Percentiles rank a stretch among this genome's conserved stretches.
Evolutionary conservation across 2,329 filamentous ascomycete genomes (phyloP).

Genomic region (Pseudopithomyces maydicus): DNA sequence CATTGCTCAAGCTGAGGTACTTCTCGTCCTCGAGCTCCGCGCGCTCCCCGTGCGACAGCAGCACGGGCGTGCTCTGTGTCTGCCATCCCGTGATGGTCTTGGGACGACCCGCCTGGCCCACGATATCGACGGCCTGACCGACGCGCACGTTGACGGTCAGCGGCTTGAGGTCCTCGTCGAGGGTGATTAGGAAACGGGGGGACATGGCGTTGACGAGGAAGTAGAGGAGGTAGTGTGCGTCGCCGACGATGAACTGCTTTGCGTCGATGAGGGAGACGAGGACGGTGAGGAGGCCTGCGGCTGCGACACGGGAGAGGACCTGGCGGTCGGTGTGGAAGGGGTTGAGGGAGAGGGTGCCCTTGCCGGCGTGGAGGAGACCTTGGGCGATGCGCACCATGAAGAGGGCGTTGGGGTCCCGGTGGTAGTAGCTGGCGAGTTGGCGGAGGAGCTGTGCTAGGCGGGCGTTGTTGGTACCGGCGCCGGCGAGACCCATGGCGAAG

Average conservation of each 20-base stretch:
- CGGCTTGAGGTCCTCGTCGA: slow-evolving; percentile 93
- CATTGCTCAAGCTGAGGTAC: slow-evolving; percentile 90
- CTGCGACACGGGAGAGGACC: slow-evolving; percentile 88
- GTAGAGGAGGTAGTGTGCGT: slow-evolving; percentile 92
- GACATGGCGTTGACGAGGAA: slow-evolving; percentile 97
- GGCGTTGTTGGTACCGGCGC: slow-evolving; percentile 97
- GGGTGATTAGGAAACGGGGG: slow-evolving; percentile 91
- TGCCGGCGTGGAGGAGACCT: slow-evolving; percentile 97
- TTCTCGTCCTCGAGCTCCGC: slow-evolving; percentile 98
- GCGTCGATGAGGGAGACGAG: slow-evolving; percentile 94
- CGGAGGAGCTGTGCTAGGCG: slow-evolving; percentile 91
- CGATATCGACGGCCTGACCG: slow-evolving; percentile 96
- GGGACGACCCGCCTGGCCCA: slow-evolving; percentile 92
- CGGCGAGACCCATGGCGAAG: slow-evolving; percentile 97
- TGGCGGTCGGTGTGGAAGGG: slow-evolving; percentile 99
- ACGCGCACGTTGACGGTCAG: slow-evolving; percentile 95
- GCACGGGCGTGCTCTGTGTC: slow-evolving; percentile 97
- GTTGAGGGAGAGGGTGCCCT: slow-evolving; percentile 92
- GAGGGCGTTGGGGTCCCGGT: slow-evolving; percentile 90
- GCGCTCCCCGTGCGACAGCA: slow-evolving; percentile 91
- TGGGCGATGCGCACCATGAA: slow-evolving; percentile 99
- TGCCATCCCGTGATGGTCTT: slow-evolving; percentile 99
- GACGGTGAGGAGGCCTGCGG: slow-evolving; percentile 86
- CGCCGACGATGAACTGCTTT: slow-evolving; percentile 77
- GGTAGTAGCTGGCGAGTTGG: slow-evolving; percentile 97